phyloP scores from a whole-genome alignment of 495 filamentous ascomycete genomes.

The Penicillium antarcticum region DNA sequence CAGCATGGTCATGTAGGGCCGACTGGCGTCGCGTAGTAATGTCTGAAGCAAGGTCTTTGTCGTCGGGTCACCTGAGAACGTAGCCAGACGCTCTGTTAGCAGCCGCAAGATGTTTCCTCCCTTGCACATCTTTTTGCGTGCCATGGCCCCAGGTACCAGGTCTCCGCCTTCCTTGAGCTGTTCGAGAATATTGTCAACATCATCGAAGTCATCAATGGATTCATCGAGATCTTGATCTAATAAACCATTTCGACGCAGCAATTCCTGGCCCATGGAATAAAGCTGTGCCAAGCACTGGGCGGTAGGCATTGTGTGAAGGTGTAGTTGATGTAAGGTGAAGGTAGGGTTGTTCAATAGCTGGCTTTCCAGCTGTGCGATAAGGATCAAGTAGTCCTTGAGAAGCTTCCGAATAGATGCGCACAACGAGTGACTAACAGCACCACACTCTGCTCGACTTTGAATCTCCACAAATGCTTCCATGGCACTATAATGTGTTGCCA shows the following conservation, averaged over 20 bases:
- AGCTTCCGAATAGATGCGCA: conserved; percentile 90
- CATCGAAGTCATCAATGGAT: conserved; percentile 73
- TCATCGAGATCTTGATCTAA: conserved; percentile 85
- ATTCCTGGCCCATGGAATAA: conserved; percentile 80
- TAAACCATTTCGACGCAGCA: conserved; percentile 81
- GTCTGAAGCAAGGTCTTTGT: conserved; percentile 75
- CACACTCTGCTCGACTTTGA: conserved; percentile 88
- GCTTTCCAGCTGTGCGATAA: conserved; percentile 89
- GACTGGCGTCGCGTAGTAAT: conserved; percentile 80
- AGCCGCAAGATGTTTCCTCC: conserved; percentile 85
- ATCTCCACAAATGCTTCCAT: conserved; percentile 92
- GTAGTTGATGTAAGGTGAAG: conserved; percentile 89
- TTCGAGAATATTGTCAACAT: conserved; percentile 86
- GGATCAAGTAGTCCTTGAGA: conserved; percentile 86
- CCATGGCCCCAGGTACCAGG: conserved; percentile 68
- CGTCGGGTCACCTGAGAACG: conserved; percentile 89
- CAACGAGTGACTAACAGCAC: conserved; percentile 92
- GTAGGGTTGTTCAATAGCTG: conserved; percentile 81
- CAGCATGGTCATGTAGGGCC: conserved; percentile 96
- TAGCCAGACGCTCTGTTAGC: conserved; percentile 76
- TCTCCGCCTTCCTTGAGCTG: conserved; percentile 76
- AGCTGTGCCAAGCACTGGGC: conserved; percentile 86
- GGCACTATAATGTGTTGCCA: conserved; percentile 90
- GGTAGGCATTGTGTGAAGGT: conserved; percentile 85
- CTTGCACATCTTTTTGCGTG: conserved; percentile 88